A percentile compares a stretch with the other conserved stretches of the same genome.
Evolutionary conservation across 108 stramenopile species (phyloP).

Genomic region (Craspedostauros australis): DNA sequence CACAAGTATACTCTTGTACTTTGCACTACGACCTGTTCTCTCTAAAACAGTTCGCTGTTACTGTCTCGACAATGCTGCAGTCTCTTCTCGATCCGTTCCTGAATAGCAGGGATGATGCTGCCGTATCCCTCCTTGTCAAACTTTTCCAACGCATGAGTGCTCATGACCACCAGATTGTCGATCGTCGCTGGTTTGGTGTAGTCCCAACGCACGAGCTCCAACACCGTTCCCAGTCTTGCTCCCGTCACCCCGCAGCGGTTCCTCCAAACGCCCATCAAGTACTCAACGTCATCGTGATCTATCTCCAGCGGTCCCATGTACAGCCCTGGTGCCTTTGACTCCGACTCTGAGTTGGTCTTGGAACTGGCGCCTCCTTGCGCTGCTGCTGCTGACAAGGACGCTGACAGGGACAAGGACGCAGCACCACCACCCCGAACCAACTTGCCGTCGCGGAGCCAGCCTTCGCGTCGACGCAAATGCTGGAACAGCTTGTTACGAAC

Average conservation of each 20-base stretch:
- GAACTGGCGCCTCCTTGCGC: too few relatives aligned
- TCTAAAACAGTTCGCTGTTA: conserved; percentile 11
- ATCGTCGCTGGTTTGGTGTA: conserved; percentile 44
- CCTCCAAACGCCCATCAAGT: conserved; percentile 81
- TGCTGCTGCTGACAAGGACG: too few relatives aligned
- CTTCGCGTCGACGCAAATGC: conserved; percentile 61
- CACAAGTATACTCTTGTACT: too few relatives aligned
- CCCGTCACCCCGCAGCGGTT: conserved; percentile 76
- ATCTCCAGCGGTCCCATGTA: conserved; percentile 58
- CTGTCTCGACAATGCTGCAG: conserved; percentile 19
- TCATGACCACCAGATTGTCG: conserved; percentile 76
- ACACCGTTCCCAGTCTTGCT: conserved; percentile 58
- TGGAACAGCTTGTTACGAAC: conserved; percentile 63
- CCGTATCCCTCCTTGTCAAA: conserved; percentile 39
- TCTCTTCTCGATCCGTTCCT: conserved; percentile 25
- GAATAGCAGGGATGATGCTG: conserved; percentile 9
- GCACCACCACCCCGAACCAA: too few relatives aligned
- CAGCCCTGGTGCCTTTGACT: too few relatives aligned
- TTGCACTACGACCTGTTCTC: too few relatives aligned
- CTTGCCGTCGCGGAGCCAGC: too few relatives aligned
- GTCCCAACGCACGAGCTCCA: conserved; percentile 80
- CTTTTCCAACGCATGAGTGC: conserved; percentile 42
- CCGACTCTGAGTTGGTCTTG: too few relatives aligned
- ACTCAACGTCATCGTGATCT: conserved; percentile 82
- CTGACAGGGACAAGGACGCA: too few relatives aligned